Evolutionary conservation across 2,329 filamentous ascomycete species (phyloP).

Genomic region (Thelonectria rubi): DNA sequence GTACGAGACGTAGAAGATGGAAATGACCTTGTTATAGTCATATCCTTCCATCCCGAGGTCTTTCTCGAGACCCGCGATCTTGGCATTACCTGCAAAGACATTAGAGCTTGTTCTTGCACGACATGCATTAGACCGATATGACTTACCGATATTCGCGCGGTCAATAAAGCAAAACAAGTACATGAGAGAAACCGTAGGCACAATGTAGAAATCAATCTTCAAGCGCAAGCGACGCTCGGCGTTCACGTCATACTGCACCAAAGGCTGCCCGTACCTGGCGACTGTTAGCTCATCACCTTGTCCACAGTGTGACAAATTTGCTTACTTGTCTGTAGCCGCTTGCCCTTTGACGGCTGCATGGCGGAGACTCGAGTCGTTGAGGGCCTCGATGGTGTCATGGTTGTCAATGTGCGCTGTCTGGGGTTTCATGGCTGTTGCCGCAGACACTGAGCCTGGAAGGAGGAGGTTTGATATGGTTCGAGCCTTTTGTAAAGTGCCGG

Average conservation of each 20-base stretch:
- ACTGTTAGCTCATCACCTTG: not conserved
- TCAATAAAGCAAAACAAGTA: constrained; percentile 69
- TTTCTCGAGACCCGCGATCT: constrained; percentile 63
- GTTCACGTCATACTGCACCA: constrained; percentile 13
- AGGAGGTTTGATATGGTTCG: not conserved
- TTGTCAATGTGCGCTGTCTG: constrained; percentile 6
- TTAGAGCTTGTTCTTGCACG: not conserved
- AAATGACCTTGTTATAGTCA: constrained; percentile 62
- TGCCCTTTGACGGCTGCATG: constrained; percentile 14
- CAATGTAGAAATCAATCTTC: constrained; percentile 71
- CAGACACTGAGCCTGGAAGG: not conserved
- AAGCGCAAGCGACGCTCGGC: constrained; percentile 63
- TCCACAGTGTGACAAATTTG: not conserved
- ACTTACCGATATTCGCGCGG: constrained; percentile 70
- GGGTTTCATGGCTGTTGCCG: constrained; percentile 8
- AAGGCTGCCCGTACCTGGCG: constrained; percentile 9
- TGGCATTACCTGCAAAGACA: constrained; percentile 58
- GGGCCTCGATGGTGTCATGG: constrained; percentile 17
- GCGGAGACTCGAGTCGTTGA: constrained; percentile 17
- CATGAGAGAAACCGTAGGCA: constrained; percentile 70
- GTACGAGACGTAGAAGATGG: constrained; percentile 58
- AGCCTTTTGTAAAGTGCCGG: not conserved
- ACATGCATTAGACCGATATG: too few relatives aligned
- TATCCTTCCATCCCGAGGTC: constrained; percentile 60
- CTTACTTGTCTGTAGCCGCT: constrained; percentile 14